Evolutionary conservation across 2,329 filamentous ascomycete species (phyloP).

Genomic region (Colletotrichum kahawae): DNA sequence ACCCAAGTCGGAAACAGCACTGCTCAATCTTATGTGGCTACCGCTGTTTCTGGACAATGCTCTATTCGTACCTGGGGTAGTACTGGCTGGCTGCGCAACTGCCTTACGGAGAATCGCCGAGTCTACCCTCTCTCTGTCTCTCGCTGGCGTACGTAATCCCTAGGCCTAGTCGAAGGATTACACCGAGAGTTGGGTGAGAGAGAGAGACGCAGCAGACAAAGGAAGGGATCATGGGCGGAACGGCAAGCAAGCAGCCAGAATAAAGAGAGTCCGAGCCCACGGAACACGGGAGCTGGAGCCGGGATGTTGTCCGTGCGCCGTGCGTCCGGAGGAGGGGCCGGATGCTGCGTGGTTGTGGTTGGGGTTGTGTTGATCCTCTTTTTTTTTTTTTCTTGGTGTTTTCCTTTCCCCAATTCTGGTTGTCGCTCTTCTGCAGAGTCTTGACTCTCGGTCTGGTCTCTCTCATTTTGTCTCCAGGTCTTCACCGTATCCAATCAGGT

Average conservation of each 20-base stretch:
- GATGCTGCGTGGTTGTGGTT: not conserved
- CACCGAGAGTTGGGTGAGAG: not conserved
- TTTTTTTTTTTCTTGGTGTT: not conserved
- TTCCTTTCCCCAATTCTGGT: not conserved
- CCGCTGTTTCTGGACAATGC: not conserved
- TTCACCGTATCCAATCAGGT: not conserved
- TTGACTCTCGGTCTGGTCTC: not conserved
- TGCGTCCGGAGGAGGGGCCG: constrained; percentile 20
- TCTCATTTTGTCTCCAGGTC: not conserved
- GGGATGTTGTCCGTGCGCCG: not conserved
- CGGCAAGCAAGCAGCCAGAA: not conserved
- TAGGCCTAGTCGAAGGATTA: not conserved
- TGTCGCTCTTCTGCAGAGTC: not conserved
- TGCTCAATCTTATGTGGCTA: not conserved
- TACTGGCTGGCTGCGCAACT: not conserved
- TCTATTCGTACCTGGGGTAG: not conserved
- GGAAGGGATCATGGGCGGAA: not conserved
- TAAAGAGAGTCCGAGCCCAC: constrained; percentile 10
- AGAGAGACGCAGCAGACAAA: not conserved
- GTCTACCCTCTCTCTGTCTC: not conserved
- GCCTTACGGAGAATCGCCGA: not conserved
- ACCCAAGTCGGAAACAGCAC: not conserved
- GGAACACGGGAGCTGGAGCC: constrained; percentile 17
- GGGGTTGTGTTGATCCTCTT: not conserved
- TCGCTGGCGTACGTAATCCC: not conserved